Evolutionary conservation across 2,329 filamentous ascomycete species (phyloP).

Genomic region (Botrytis cinerea): DNA sequence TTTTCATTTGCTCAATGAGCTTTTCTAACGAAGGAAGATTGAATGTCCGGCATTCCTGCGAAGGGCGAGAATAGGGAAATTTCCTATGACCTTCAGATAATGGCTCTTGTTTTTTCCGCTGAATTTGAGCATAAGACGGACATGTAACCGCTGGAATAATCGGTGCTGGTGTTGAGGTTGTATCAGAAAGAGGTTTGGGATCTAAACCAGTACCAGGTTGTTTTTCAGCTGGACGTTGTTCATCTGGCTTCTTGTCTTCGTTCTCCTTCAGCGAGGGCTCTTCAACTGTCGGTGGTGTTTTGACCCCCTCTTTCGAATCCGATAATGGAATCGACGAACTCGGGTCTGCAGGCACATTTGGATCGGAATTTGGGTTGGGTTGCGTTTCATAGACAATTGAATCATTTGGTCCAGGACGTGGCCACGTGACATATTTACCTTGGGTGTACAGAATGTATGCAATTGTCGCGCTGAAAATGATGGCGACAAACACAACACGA

Average conservation of each 20-base stretch:
- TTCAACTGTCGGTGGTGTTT: neutral
- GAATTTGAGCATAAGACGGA: conserved; percentile 31
- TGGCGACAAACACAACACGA: neutral
- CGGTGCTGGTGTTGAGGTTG: neutral
- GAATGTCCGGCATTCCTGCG: conserved; percentile 76
- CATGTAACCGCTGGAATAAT: conserved; percentile 5
- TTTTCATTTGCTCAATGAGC: conserved; percentile 69
- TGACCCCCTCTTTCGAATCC: neutral
- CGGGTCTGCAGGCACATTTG: neutral
- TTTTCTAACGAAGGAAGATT: conserved; percentile 73
- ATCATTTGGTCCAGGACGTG: neutral
- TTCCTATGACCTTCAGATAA: conserved; percentile 61
- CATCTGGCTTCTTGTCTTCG: conserved; percentile 5
- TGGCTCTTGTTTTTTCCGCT: conserved; percentile 31
- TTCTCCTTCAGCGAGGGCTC: neutral
- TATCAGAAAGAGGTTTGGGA: neutral
- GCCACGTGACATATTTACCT: conserved; percentile 7
- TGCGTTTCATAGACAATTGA: neutral
- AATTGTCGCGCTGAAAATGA: conserved; percentile 1
- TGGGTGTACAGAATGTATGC: conserved; percentile 3
- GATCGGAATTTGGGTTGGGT: neutral
- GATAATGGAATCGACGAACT: neutral
- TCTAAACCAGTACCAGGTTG: neutral
- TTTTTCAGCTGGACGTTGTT: neutral
- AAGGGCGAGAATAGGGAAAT: conserved; percentile 79